phyloP scores from a whole-genome alignment of 148 eudicot genomes.

The Chenopodium formosanum region DNA sequence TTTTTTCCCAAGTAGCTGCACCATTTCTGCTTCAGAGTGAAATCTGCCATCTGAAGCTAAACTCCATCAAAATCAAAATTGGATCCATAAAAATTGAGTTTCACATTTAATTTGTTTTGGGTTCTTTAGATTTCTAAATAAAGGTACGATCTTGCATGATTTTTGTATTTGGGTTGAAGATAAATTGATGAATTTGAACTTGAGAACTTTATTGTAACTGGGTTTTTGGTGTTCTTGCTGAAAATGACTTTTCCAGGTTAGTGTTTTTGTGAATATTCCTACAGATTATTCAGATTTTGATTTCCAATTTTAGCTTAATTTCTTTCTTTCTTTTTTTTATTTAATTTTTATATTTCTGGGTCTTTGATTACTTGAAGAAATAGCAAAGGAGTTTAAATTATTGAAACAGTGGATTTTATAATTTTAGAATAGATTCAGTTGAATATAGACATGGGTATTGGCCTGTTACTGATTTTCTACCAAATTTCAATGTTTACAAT shows the following conservation, averaged over 20 bases:
- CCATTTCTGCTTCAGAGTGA: not conserved
- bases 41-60: not conserved
- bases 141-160: not conserved
- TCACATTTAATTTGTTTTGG: not conserved
- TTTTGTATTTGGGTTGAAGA: not conserved
- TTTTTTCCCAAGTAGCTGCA: not conserved
- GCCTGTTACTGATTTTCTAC: constrained; percentile 1
- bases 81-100: constrained; percentile 21
- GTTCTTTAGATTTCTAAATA: not conserved
- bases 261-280: not conserved
- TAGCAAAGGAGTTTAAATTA: not conserved
- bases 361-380: not conserved
- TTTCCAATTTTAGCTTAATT: not conserved
- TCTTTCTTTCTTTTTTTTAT: not conserved
- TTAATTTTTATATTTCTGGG: not conserved
- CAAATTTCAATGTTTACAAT: constrained; percentile 14
- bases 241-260: constrained; percentile 7
- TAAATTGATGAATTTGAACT: not conserved
- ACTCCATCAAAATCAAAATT: constrained; percentile 11
- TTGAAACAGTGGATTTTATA: constrained; percentile 3
- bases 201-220: not conserved
- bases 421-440: not conserved
- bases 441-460: not conserved
- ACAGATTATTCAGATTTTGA: constrained; percentile 10
- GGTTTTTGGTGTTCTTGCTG: not conserved